Base-by-base conservation (phyloP, 345 rosid species). In the Linum trigynum region DNA sequence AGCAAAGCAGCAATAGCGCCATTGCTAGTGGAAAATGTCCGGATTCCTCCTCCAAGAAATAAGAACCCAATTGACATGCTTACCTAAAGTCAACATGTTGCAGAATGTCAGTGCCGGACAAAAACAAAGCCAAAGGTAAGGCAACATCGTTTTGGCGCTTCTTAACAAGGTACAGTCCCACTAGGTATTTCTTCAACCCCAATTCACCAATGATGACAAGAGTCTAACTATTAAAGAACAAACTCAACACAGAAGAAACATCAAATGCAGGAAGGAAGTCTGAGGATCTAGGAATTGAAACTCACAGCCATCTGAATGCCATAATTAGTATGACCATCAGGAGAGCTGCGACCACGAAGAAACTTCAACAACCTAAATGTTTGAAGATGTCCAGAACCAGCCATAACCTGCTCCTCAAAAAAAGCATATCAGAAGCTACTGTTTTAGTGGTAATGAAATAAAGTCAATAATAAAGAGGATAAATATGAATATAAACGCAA, bases 41-140 rank as follows among this genome's bases (percentile, higher is more conserved):
- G 81, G 83, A 74, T 84, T 66, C 97, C 98, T 74, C 98, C 98
- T 64, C 97, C 97, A 65, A 92, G 97, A 88, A 90, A 92, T 80
- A 92, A 76, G 81, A 92, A 92, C 23, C 98, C 98, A 50, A 77
- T 86, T 42, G 97, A 91, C 77, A 92, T 75, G 84, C 98, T 92
- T 66, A 92, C 91, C 98, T 92, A 69, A 69, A 74, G 68, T 50
- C 65, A 71, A 32, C 38, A 37, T 32, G 61, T 57, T 57, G 61
- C 36, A 57, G 10, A 48, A 3, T 48, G 5, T 48, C 14, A 48
- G 3, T 4, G 53, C 53, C 14, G 37, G 38, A 7, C 38, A 37
- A 23, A 5, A 12, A 57, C 38, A 57, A 57, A 57, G 23, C 38
- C 61, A 5, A 57, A 57, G 12, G 61, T 37, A 35, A 57, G 23